phyloP scores from a whole-genome alignment of 371 early-diverging fungal genomes.

The Mucor piriformis region DNA sequence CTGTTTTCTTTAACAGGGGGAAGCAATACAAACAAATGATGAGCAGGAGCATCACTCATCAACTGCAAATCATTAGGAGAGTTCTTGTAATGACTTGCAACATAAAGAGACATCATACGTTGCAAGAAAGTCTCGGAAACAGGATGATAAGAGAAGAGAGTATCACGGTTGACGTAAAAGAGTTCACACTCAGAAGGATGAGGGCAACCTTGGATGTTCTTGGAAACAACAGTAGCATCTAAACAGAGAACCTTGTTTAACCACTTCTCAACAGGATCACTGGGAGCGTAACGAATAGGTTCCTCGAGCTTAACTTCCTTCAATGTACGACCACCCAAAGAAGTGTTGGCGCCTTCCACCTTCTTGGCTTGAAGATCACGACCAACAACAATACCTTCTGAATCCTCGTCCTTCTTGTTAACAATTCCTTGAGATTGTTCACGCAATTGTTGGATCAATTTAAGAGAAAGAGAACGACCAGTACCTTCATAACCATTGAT shows the following conservation, averaged over 20 bases:
- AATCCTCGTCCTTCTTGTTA: slow-evolving; percentile 49
- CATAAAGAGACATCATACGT: slow-evolving; percentile 96
- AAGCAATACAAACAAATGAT: slow-evolving; percentile 96
- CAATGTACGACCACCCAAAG: slow-evolving; percentile 74
- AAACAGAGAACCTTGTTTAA: slow-evolving; percentile 94
- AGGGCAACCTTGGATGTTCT: slow-evolving; percentile 87
- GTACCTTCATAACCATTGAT: slow-evolving; percentile 99
- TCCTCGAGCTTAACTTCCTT: slow-evolving; percentile 92
- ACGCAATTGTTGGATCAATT: slow-evolving; percentile 91
- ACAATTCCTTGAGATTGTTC: slow-evolving; percentile 87
- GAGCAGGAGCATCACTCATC: slow-evolving; percentile 98
- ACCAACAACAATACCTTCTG: slow-evolving; percentile 54
- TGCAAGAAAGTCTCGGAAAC: slow-evolving; percentile 97
- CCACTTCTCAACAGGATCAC: slow-evolving; percentile 98
- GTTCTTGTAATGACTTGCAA: slow-evolving; percentile 99
- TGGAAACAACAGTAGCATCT: slow-evolving; percentile 80
- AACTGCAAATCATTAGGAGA: slow-evolving; percentile 98
- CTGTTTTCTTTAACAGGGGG: slow-evolving; percentile 81
- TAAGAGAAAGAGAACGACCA: slow-evolving; percentile 95
- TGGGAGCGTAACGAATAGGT: slow-evolving; percentile 93
- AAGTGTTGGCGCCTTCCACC: slow-evolving; percentile 40
- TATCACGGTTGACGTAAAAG: slow-evolving; percentile 95
- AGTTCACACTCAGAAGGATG: slow-evolving; percentile 94
- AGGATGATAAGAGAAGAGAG: slow-evolving; percentile 94
- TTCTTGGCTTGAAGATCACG: slow-evolving; percentile 60